Conservation (phyloP, 73 alveolate species). For the Blepharisma japonicum region DNA sequence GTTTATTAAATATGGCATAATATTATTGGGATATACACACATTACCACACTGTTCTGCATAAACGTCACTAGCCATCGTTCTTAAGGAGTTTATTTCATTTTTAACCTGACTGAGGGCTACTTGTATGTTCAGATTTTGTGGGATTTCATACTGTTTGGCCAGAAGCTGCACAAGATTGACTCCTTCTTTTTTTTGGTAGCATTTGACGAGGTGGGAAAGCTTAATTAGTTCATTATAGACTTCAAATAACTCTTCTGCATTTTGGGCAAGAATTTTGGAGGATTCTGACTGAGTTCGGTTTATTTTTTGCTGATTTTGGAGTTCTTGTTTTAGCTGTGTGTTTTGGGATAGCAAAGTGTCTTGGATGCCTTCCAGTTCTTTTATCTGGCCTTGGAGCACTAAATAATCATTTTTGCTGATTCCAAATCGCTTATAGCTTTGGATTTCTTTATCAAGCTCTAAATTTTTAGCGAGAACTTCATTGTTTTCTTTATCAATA, state of each 20-base stretch:
- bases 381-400: neutral
- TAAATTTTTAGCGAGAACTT: neutral
- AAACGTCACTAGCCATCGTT: constrained; percentile 1
- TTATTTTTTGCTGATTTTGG: neutral
- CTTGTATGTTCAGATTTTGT: neutral
- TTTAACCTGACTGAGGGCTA: neutral
- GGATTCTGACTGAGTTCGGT: neutral
- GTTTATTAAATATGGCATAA: no score
- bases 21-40: constrained; percentile 6
- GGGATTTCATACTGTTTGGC: neutral
- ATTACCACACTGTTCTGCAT: constrained; percentile 13
- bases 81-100: constrained; percentile 12
- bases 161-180: neutral
- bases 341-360: neutral
- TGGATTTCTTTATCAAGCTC: neutral
- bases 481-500: neutral
- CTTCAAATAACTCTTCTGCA: neutral
- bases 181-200: neutral
- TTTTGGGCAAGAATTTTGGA: neutral
- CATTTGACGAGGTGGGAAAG: neutral
- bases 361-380: neutral
- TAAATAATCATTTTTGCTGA: constrained; percentile 2
- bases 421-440: neutral
- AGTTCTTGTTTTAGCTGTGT: constrained; percentile 13
- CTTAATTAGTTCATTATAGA: neutral